Evolutionary conservation across 176 grass and related monocot genomes (phyloP).

Genomic region (Aegilops bicornis): DNA sequence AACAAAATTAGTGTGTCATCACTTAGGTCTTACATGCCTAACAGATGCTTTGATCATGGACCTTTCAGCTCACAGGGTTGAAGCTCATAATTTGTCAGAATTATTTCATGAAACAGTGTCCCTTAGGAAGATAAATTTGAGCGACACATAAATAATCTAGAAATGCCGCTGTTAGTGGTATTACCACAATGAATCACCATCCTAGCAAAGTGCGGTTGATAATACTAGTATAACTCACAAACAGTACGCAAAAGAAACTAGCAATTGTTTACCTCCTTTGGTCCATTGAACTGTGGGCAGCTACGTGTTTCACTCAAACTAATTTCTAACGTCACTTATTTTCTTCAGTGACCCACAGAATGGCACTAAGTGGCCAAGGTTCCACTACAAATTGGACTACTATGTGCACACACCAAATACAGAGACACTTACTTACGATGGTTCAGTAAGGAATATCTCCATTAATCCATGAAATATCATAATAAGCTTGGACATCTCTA

Average conservation of each 20-base stretch:
- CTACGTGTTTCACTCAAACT: neutral
- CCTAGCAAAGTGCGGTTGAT: neutral
- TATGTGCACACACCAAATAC: neutral
- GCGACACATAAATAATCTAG: neutral
- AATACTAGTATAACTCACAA: neutral
- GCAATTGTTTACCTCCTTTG: neutral
- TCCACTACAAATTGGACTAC: neutral
- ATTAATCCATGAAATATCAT: neutral
- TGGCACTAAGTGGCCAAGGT: neutral
- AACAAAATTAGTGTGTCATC: neutral
- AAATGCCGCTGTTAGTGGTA: neutral
- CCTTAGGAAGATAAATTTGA: neutral
- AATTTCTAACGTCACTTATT: neutral
- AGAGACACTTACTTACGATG: neutral
- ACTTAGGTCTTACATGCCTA: neutral
- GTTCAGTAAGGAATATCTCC: neutral
- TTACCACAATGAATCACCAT: neutral
- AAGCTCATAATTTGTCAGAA: neutral
- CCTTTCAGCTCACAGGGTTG: neutral
- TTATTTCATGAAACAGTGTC: neutral
- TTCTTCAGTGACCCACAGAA: neutral
- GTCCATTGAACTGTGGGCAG: neutral
- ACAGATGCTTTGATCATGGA: neutral
- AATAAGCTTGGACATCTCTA: neutral
- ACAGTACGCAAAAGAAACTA: neutral